phyloP scores from a whole-genome alignment of 192 early-diverging fungal genomes.

The Diversispora epigaea region DNA sequence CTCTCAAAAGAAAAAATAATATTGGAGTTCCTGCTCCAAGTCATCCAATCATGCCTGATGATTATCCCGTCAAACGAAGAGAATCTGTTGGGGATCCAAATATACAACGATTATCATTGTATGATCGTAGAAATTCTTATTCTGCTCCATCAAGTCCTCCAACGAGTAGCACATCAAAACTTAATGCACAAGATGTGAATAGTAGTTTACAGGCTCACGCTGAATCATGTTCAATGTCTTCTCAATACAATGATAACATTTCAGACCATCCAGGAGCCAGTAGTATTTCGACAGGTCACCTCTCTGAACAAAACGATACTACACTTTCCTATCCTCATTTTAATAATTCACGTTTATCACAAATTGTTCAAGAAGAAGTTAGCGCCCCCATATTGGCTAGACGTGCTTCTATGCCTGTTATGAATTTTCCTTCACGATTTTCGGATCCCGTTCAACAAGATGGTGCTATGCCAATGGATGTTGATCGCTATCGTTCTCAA shows the following conservation, averaged over 20 bases:
- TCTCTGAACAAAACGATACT: conserved; percentile 27
- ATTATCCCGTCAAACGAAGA: conserved; percentile 35
- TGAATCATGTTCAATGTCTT: not conserved
- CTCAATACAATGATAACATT: conserved; percentile 8
- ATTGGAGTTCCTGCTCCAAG: not conserved
- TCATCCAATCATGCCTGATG: conserved; percentile 33
- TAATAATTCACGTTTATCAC: conserved; percentile 29
- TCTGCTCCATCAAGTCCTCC: conserved; percentile 50
- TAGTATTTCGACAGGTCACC: conserved; percentile 11
- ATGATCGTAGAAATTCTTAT: conserved; percentile 43
- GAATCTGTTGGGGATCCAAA: conserved; percentile 32
- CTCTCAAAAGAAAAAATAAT: conserved; percentile 23
- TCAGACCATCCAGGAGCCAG: conserved; percentile 8
- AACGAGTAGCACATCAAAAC: conserved; percentile 35
- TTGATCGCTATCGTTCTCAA: conserved; percentile 27
- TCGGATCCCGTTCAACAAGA: conserved; percentile 18
- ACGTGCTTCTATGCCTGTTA: conserved; percentile 26
- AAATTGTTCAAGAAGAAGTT: conserved; percentile 35
- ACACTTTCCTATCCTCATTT: conserved; percentile 2
- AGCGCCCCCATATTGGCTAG: conserved; percentile 27
- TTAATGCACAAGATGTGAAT: conserved; percentile 27
- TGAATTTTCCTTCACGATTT: conserved; percentile 26
- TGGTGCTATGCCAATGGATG: conserved; percentile 28
- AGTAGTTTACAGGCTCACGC: conserved; percentile 18
- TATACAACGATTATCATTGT: conserved; percentile 30